Percentiles rank a stretch among this genome's conserved stretches.
Conservation (phyloP, 108 stramenopile species). For the Fistulifera pelliculosa region DNA sequence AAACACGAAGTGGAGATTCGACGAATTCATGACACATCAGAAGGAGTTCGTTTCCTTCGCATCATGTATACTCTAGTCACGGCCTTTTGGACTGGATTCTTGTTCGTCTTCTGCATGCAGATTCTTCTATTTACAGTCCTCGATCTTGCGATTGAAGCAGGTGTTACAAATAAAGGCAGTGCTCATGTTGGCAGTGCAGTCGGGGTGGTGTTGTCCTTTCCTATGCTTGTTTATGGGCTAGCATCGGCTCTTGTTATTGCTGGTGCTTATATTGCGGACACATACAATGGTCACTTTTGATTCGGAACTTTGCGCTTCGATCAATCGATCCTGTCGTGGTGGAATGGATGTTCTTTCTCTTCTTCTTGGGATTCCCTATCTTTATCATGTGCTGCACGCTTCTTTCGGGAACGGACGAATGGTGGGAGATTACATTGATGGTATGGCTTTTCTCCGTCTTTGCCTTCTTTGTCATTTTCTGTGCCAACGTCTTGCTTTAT, state of each 20-base stretch:
- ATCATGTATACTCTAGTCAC: constrained; percentile 41
- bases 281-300: constrained; percentile 31
- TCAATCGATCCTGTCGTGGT: constrained; percentile 1
- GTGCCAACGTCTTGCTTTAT: constrained; percentile 26
- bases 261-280: constrained; percentile 36
- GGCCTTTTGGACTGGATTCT: constrained; percentile 45
- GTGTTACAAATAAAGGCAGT: constrained; percentile 6
- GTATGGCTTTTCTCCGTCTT: constrained; percentile 34
- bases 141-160: constrained; percentile 33
- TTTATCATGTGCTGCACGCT: constrained; percentile 23
- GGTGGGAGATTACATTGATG: constrained; percentile 41
- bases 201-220: constrained; percentile 35
- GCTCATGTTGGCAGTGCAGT: constrained; percentile 9
- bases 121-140: constrained; percentile 45
- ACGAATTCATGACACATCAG: constrained; percentile 21
- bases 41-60: constrained; percentile 26
- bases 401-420: constrained; percentile 23
- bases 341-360: constrained; percentile 29
- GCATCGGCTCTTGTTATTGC: constrained; percentile 51
- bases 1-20: constrained; percentile 30
- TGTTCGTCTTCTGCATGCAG: constrained; percentile 61
- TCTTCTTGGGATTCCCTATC: constrained; percentile 45
- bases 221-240: constrained; percentile 38
- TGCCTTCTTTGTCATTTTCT: constrained; percentile 23
- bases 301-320: constrained; percentile 20